Evolutionary conservation across 768 basidiomycete species (phyloP).

Genomic region (Leccinellum luteum): DNA sequence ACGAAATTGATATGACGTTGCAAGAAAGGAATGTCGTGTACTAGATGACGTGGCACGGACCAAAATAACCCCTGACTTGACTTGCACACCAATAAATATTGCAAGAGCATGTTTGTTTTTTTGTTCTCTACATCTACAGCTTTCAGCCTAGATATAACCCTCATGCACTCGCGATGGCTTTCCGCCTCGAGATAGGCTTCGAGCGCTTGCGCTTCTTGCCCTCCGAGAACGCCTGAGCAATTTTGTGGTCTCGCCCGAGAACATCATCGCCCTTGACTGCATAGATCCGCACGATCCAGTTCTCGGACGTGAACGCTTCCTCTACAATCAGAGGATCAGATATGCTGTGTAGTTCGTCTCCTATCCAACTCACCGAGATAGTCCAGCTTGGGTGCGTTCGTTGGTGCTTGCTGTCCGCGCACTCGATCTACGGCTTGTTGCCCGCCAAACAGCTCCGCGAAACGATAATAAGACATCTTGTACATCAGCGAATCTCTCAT

Average conservation of each 20-base stretch:
- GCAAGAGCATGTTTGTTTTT: neutral
- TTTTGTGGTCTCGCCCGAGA: conserved; percentile 87
- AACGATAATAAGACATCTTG: conserved; percentile 98
- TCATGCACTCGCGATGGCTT: conserved; percentile 33
- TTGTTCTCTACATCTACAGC: neutral
- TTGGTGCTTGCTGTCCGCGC: conserved; percentile 80
- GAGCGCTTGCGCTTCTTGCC: conserved; percentile 89
- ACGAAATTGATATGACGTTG: neutral
- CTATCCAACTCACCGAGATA: conserved; percentile 64
- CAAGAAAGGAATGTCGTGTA: neutral
- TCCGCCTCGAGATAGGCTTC: conserved; percentile 64
- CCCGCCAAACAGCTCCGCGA: conserved; percentile 83
- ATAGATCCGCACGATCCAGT: conserved; percentile 99
- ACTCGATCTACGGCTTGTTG: conserved; percentile 80
- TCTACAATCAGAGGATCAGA: conserved; percentile 42
- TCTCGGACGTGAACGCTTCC: conserved; percentile 98
- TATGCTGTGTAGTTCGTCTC: neutral
- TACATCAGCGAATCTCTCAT: conserved; percentile 99
- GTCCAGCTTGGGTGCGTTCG: conserved; percentile 76
- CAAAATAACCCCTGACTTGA: conserved; percentile 8
- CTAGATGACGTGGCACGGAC: conserved; percentile 15
- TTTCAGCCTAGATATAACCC: neutral
- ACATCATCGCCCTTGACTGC: conserved; percentile 92
- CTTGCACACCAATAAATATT: no score
- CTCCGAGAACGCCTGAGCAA: conserved; percentile 75